These are phyloP conservation scores for Kwoniella sp. DNA, from an alignment of 768 basidiomycete genomes.

Conservation along the genomic window DNA sequence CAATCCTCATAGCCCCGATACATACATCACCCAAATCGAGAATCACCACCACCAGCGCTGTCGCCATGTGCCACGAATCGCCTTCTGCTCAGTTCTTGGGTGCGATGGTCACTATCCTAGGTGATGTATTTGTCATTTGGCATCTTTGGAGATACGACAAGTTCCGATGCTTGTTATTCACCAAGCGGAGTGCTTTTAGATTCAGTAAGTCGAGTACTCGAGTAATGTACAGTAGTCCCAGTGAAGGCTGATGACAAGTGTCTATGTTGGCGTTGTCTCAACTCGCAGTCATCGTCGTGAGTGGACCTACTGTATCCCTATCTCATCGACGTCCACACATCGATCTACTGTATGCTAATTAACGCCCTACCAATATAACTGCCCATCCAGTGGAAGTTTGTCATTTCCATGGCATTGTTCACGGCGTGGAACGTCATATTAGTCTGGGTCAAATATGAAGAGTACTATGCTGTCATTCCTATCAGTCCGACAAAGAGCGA, in stretches of 20 bases:
- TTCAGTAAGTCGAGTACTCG: slow-evolving; percentile 28
- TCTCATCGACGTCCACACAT: no score
- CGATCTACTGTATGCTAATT: no score
- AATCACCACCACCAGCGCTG: background rate
- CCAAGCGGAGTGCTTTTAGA: slow-evolving; percentile 29
- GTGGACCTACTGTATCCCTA: no score
- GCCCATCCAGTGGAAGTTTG: slow-evolving; percentile 20
- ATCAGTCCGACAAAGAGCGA: slow-evolving; percentile 19
- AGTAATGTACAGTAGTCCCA: background rate
- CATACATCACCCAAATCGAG: no score
- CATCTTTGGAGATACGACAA: slow-evolving; percentile 40
- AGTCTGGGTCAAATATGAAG: slow-evolving; percentile 42
- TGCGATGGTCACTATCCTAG: slow-evolving; percentile 34
- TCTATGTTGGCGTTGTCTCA: background rate
- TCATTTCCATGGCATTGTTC: slow-evolving; percentile 26
- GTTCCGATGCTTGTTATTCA: slow-evolving; percentile 30
- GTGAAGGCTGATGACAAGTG: background rate
- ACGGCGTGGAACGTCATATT: slow-evolving; percentile 26
- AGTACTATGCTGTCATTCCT: slow-evolving; percentile 41
- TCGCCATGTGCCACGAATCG: slow-evolving; percentile 32
- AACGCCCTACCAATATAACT: no score
- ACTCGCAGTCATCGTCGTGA: slow-evolving; percentile 21
- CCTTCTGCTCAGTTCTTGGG: slow-evolving; percentile 36
- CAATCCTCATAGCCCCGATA: no score
- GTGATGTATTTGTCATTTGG: slow-evolving; percentile 35